A percentile compares a stretch with the other conserved stretches of the same genome.
phyloP scores from a whole-genome alignment of 1,284 basidiomycete genomes.

The Rhodotorula sp. region DNA sequence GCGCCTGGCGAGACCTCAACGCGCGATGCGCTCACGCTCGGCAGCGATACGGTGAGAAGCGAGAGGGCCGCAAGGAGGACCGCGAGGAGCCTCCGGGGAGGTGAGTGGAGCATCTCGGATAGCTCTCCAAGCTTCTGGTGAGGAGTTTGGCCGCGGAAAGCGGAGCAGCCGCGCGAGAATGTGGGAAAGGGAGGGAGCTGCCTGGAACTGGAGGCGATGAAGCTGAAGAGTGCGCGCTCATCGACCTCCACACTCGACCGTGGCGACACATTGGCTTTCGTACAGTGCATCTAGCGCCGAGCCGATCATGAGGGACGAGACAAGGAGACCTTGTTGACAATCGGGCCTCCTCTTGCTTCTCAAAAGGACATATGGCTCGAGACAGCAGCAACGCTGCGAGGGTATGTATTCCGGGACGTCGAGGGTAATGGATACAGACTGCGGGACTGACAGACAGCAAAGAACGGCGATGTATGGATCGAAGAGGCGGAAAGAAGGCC shows the following conservation, averaged over 20 bases:
- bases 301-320: too few relatives aligned
- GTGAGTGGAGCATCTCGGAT: not conserved
- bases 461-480: not conserved
- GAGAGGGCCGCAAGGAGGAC: constrained; percentile 1
- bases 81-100: not conserved
- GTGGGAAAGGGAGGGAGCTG: too few relatives aligned
- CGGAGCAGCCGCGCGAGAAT: too few relatives aligned
- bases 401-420: not conserved
- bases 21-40: not conserved
- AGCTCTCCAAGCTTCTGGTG: not conserved
- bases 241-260: too few relatives aligned
- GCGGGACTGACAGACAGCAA: not conserved
- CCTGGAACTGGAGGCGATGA: too few relatives aligned
- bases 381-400: not conserved
- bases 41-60: not conserved
- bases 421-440: not conserved
- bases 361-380: too few relatives aligned
- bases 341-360: too few relatives aligned
- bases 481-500: not conserved
- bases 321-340: too few relatives aligned
- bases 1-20: constrained; percentile 2
- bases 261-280: too few relatives aligned
- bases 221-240: too few relatives aligned
- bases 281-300: too few relatives aligned
- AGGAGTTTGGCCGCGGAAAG: too few relatives aligned